Base-by-base conservation (phyloP, 192 early-diverging fungal species). In the Backusella parvicylindrica region DNA sequence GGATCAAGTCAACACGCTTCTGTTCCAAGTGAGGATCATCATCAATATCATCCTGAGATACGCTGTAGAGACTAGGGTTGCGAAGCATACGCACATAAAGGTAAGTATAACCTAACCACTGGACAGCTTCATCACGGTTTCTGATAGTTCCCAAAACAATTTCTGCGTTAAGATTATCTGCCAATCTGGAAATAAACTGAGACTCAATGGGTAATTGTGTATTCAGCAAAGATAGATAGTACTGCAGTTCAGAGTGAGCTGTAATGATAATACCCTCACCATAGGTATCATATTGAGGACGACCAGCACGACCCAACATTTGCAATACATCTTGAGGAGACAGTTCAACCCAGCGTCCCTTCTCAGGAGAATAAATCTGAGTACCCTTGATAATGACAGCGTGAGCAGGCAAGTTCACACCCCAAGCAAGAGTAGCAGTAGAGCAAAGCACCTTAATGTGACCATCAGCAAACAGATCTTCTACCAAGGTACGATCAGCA, bases 341-440 rank as follows among this genome's bases (percentile, higher is more conserved):
- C 67, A 99, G 77, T 83, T 99, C 97, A n/a, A 91, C 86, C 96
- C 97, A 99, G 6, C 89, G 79, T 64, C 98, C 98, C 81, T 96
- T 94, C 82, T 98, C 96, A 13, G 98, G 95, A 36, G 89, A 92
- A 79, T 99, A 99, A 64, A 99, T 92, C 78, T 99, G 97, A 12
- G 98, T 99, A 18, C 98, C 98, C 84, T 98, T 98, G 82, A 99
- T 99, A 37, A 99, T 94, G 53, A 99, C 98, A 6, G 95, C 93
- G 74, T 99, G 97, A 11, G 98, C 98, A 12, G 98, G 98, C 75
- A 99, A 87, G 72, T 99, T 99, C 72, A 99, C 98, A 88, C 98
- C 98, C 98, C 98, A 99, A 47, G 98, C 98, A 65, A 99, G 84
- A 0, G 98, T 99, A 6, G 98, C 98, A 9, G 98, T 99, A 16